phyloP scores from a whole-genome alignment of 2,329 filamentous ascomycete species.

The Exophiala sp. region DNA sequence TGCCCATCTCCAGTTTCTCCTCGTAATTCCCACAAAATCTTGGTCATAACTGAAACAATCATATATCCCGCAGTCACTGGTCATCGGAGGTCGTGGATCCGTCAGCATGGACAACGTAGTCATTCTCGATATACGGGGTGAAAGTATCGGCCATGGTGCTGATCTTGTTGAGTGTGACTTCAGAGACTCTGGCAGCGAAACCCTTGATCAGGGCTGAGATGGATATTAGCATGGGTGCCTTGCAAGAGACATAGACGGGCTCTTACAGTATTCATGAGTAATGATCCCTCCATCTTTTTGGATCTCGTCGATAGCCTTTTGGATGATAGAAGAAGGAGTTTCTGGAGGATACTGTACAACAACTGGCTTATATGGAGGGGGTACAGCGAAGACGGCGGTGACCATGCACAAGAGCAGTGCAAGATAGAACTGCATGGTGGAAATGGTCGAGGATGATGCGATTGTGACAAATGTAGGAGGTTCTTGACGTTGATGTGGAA shows the following conservation, averaged over 20 bases:
- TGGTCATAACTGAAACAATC: not conserved
- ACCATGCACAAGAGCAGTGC: conserved; percentile 54
- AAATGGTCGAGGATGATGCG: not conserved
- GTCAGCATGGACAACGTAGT: conserved; percentile 57
- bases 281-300: conserved; percentile 65
- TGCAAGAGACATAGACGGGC: not conserved
- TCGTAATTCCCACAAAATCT: not conserved
- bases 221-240: conserved; percentile 31
- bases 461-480: not conserved
- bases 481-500: no score
- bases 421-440: conserved; percentile 60
- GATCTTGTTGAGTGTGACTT: conserved; percentile 62
- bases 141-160: conserved; percentile 57
- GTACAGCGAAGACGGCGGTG: conserved; percentile 45
- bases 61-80: not conserved
- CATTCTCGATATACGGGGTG: conserved; percentile 67
- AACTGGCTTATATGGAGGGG: conserved; percentile 58
- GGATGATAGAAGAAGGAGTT: conserved; percentile 61
- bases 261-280: conserved; percentile 74
- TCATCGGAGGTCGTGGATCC: conserved; percentile 18
- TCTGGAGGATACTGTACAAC: conserved; percentile 70
- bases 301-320: conserved; percentile 66
- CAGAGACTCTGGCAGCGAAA: conserved; percentile 68
- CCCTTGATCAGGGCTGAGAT: conserved; percentile 51
- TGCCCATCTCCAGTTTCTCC: no score